Base-by-base conservation (phyloP, 1,284 basidiomycete species). In the Serendipita sp. region DNA sequence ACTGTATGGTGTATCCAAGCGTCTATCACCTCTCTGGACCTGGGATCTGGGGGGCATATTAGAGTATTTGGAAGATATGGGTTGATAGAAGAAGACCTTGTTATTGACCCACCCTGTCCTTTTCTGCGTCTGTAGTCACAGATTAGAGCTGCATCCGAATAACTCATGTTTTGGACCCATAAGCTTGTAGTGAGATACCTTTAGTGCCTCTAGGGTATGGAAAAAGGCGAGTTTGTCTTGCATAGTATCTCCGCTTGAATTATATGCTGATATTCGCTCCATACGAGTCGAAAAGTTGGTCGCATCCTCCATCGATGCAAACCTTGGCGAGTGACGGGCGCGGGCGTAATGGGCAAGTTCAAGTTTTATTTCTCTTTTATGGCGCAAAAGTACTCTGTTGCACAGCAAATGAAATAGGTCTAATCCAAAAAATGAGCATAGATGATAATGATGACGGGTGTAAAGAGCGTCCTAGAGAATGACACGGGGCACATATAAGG, bases 51-150 rank as follows among this genome's bases (percentile, higher is more conserved):
- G 22, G 62, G 4, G 17, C 38, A 32, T 29, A 2, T 22, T 26
- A 5, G 26, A 26, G 41, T 44, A 43, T 53, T 22, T 2, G 22
- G 42, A 60, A 64, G 35, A 61, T 47, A 58, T 32, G 12, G 5
- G 1, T 8, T n/a, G 45, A 15, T 17, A 6, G n/a, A 17, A 50
- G 67, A 78, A 70, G 70, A 90, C 91, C 53, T 87, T 81, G 69
- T 91, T 80, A 66, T 93, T 81, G 30, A 93, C 81, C 93, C 93
- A 96, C 65, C 93, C 93, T 0, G 92, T 94, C n/a, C 93, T 79
- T 72, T 93, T 94, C 71, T 95, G 91, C 0, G 89, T 91, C 91
- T 93, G 67, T 12, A 38, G 43, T 58, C n/a, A 65, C 41, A 60
- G 60, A 63, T 30, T 13, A 34, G 30, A 45, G 17, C n/a, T 29